Evolutionary conservation across 2,329 filamentous ascomycete species (phyloP).

Genomic region (Paecilomyces sp.): DNA sequence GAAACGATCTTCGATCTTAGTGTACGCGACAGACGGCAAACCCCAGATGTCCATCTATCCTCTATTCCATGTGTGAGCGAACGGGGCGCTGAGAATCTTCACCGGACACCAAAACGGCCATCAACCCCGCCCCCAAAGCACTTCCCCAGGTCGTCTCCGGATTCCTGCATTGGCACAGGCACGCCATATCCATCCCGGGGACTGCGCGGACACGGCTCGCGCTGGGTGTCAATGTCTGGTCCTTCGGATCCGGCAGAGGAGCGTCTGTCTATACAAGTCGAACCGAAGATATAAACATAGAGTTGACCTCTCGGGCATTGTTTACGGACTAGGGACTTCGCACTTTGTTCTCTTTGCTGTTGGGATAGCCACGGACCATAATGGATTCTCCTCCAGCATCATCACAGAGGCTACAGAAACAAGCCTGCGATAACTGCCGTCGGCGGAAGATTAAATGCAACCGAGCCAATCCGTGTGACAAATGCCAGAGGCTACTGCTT

Average conservation of each 20-base stretch:
- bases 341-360: neutral
- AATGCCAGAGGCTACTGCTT: constrained; percentile 28
- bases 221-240: neutral
- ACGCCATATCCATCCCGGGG: neutral
- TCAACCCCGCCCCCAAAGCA: neutral
- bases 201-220: neutral
- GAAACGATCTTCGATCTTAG: neutral
- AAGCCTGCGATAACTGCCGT: constrained; percentile 36
- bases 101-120: neutral
- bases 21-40: neutral
- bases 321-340: neutral
- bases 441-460: constrained; percentile 37
- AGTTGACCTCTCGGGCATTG: neutral
- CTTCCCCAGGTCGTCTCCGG: neutral
- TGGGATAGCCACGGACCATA: neutral
- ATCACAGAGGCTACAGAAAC: constrained; percentile 21
- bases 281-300: neutral
- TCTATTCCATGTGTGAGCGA: neutral
- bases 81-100: neutral
- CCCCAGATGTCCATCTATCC: neutral
- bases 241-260: neutral
- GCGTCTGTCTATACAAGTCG: neutral
- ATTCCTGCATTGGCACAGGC: neutral
- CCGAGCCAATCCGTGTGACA: constrained; percentile 34
- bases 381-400: constrained; percentile 1